Base-by-base conservation (phyloP, 1,284 basidiomycete species). In the Ganoderma boninense region DNA sequence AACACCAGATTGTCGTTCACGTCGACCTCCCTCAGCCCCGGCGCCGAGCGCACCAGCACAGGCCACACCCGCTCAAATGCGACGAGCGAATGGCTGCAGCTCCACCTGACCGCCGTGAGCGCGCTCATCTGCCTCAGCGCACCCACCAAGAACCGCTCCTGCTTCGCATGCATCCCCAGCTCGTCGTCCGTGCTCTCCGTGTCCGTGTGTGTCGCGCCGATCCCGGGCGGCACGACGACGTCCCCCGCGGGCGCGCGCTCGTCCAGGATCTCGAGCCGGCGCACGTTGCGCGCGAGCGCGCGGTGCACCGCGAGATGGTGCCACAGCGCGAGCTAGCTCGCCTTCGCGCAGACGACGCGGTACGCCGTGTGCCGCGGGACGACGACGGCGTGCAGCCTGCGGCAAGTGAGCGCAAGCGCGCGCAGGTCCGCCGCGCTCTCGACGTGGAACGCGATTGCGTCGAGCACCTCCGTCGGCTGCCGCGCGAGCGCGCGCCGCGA, bases 391-490 rank as follows among this genome's bases (percentile, higher is more conserved):
- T 85, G 80, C 79, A 91, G 80, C 65, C 89, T 82, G 68, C 82
- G 85, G 75, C 89, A 91, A 1, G 86, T 84, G 35, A 88, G 77
- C 1, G 86, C 88, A 18, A 90, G 80, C 23, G 84, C 81, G 23
- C 89, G 79, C 32, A 91, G 76, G 79, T 91, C 90, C 46, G 80
- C 80, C 70, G 83, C 83, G 13, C 82, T 80, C 68, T 89, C 86
- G 69, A 91, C 75, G 69, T 88, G 84, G 65, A 81, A 87, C 13
- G 83, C 83, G 75, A 91, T 87, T 32, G 82, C 80, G 75, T 92
- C 89, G 23, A 91, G 82, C 54, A 90, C 86, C 78, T 92, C 90
- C 1, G 89, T 90, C 8, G 90, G 89, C 74, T 89, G 89, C 38
- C 86, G 84, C n/a, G n/a, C n/a, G n/a, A n/a, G n/a, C n/a, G n/a